Percentiles rank a stretch among this genome's conserved stretches.
phyloP scores from a whole-genome alignment of 2,329 filamentous ascomycete species.

The Neurospora crassa region DNA sequence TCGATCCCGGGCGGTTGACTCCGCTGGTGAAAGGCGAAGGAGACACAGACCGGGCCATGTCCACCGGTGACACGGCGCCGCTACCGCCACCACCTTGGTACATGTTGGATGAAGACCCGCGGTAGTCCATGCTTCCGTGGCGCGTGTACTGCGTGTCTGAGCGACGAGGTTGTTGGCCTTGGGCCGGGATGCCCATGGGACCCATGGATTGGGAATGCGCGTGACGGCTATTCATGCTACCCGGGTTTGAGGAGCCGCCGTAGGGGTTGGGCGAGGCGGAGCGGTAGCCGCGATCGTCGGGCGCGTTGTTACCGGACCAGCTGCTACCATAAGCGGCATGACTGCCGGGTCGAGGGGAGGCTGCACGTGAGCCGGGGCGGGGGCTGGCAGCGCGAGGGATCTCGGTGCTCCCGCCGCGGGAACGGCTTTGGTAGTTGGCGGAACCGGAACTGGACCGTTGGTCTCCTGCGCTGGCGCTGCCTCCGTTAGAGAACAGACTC shows the following conservation, averaged over 20 bases:
- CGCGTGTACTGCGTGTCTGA: conserved; percentile 17
- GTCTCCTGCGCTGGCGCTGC: background rate
- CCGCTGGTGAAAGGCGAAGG: conserved; percentile 33
- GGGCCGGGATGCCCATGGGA: background rate
- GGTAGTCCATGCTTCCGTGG: background rate
- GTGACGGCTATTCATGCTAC: conserved; percentile 15
- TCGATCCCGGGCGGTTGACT: background rate
- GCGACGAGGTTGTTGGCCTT: conserved; percentile 3
- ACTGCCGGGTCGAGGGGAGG: conserved; percentile 22
- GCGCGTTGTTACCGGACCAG: conserved; percentile 6
- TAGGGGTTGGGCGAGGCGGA: conserved; percentile 50
- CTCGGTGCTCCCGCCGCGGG: conserved; percentile 44
- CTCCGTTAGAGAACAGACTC: conserved; percentile 54
- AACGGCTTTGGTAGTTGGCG: background rate
- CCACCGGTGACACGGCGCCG: conserved; percentile 26
- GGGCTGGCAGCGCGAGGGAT: conserved; percentile 57
- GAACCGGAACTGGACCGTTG: background rate
- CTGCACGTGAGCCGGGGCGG: conserved; percentile 43
- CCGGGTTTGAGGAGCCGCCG: conserved; percentile 19
- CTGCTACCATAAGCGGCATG: conserved; percentile 24
- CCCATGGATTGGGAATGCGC: background rate
- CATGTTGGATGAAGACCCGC: background rate
- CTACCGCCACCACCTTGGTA: conserved; percentile 6
- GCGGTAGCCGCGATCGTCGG: conserved; percentile 18
- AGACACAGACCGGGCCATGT: conserved; percentile 35